Base-by-base conservation (phyloP, 768 basidiomycete genomes). In the Scleroderma citrinum region DNA sequence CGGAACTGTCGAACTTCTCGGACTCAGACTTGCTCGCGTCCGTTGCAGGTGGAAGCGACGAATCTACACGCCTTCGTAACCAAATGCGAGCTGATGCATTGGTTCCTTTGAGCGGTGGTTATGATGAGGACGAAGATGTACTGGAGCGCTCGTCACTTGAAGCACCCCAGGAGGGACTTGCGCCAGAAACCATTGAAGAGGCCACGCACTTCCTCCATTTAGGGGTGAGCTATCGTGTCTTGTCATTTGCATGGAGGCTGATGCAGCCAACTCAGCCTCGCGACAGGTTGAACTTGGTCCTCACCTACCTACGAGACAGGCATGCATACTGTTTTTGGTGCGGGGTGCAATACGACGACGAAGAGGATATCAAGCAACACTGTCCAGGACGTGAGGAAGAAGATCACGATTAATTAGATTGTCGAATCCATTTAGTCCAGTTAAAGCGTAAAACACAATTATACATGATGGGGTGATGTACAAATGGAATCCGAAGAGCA, bases 301-400 rank as follows among this genome's bases (percentile, higher is more conserved):
- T 92, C 21, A 68, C 77, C 5, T 90, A 93, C 64, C 76, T 93
- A 43, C 84, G 91, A 21, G 72, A 78, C 34, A 75, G 71, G 52
- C 80, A 91, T 63, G 61, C 72, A 5, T 92, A 92, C 62, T 92
- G 91, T 62, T 92, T 91, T 65, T 92, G 89, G 87, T 93, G 91
- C 61, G 91, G 91, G 12, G 77, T 84, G 12, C 76, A 81, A 56
- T 93, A 92, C 59, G 74, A 76, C 5, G 71, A 74, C 54, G 63
- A 68, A 6, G 76, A 77, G 14, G 85, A 87, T 44, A 69, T 93
- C 71, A 68, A 68, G 34, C 64, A 59, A 32, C 72, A 81, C 48
- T 93, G 91, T 64, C 90, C 90, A 6, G 91, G 91, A 7, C 61
- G 71, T 36, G 76, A 78, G 26, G 91, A 93, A 63, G 86, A 88